These are phyloP conservation scores for Trichosanthes truncata DNA, from an alignment of 306 rosid genomes.

Conservation along the genomic window DNA sequence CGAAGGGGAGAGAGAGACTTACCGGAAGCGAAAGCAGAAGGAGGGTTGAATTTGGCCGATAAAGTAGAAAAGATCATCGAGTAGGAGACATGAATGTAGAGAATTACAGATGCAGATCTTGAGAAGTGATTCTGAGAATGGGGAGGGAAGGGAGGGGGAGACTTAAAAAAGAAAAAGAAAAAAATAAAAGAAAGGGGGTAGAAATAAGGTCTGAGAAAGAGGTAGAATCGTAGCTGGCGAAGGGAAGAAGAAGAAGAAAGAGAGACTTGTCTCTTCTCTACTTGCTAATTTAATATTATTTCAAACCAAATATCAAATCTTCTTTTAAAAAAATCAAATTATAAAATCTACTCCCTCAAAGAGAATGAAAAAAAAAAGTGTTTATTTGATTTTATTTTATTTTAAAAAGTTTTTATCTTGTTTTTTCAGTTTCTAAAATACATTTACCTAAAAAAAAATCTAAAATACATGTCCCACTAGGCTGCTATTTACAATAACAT, in stretches of 20 bases:
- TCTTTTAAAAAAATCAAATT: neutral
- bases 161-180: neutral
- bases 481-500: neutral
- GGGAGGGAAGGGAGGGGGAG: no score
- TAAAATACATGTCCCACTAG: neutral
- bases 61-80: conserved; percentile 4
- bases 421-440: no score
- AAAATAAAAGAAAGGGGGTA: neutral
- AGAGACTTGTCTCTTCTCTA: neutral
- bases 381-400: no score
- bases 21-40: neutral
- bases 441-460: neutral
- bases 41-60: neutral
- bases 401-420: no score
- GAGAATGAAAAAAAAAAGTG: no score
- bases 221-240: conserved; percentile 12
- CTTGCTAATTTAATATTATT: neutral
- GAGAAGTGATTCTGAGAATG: neutral
- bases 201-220: conserved; percentile 6
- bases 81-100: neutral
- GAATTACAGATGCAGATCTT: conserved; percentile 1
- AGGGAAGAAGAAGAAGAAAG: neutral
- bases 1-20: neutral
- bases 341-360: neutral
- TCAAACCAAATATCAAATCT: neutral